These are phyloP conservation scores for Geranium brycei DNA, from an alignment of 345 rosid genomes.

Conservation along the genomic window DNA sequence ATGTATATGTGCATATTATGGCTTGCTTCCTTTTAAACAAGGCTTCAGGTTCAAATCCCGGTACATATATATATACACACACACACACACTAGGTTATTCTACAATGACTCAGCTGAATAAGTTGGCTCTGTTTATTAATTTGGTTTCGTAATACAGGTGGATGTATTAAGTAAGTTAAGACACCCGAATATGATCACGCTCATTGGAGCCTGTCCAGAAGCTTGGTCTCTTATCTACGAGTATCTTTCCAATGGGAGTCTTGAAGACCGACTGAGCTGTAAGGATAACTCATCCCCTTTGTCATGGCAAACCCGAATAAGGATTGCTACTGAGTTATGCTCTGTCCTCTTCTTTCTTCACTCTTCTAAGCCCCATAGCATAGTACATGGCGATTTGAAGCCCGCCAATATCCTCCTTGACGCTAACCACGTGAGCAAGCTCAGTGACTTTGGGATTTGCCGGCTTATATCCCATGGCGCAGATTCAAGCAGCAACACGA, in stretches of 20 bases:
- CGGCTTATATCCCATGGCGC: slow-evolving; percentile 26
- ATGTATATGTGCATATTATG: no score
- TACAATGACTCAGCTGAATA: neutral
- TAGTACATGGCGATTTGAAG: slow-evolving; percentile 82
- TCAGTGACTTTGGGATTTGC: slow-evolving; percentile 77
- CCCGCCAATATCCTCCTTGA: slow-evolving; percentile 83
- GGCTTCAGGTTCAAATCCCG: no score
- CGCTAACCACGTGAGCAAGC: slow-evolving; percentile 59
- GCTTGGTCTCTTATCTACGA: slow-evolving; percentile 72
- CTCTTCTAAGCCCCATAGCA: slow-evolving; percentile 60
- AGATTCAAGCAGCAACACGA: slow-evolving; percentile 21
- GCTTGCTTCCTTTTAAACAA: no score
- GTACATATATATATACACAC: no score
- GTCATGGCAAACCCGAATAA: slow-evolving; percentile 79
- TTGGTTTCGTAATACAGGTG: slow-evolving; percentile 33
- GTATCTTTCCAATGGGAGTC: slow-evolving; percentile 81
- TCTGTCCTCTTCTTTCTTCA: slow-evolving; percentile 81
- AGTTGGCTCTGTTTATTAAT: neutral
- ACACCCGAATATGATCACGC: slow-evolving; percentile 81
- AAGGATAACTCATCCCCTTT: slow-evolving; percentile 61
- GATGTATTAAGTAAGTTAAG: slow-evolving; percentile 69
- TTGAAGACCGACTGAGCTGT: slow-evolving; percentile 83
- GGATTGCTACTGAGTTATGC: slow-evolving; percentile 72
- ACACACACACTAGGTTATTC: no score
- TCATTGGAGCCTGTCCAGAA: slow-evolving; percentile 85